Evolutionary conservation across 306 rosid species (phyloP).

Genomic region (Benincasa hispida): DNA sequence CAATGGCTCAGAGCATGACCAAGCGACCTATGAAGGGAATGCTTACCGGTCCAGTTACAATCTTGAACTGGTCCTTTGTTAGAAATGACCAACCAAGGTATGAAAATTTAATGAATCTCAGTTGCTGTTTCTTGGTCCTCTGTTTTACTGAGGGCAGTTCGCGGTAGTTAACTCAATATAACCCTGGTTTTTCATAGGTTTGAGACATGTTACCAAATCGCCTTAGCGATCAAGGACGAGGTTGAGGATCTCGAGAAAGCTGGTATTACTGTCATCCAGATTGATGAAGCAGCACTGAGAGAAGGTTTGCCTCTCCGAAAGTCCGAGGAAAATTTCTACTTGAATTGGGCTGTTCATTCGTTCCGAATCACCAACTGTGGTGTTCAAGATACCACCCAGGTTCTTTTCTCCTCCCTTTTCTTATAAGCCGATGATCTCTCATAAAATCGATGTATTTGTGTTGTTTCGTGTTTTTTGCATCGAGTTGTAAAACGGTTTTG

Average conservation of each 20-base stretch:
- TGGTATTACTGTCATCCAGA: slow-evolving; percentile 65
- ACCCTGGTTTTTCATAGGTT: slow-evolving; percentile 23
- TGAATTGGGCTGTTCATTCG: slow-evolving; percentile 80
- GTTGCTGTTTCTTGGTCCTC: background rate
- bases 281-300: slow-evolving; percentile 83
- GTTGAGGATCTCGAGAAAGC: slow-evolving; percentile 89
- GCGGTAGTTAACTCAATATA: background rate
- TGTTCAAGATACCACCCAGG: slow-evolving; percentile 70
- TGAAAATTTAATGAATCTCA: background rate
- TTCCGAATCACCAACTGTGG: slow-evolving; percentile 73
- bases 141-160: background rate
- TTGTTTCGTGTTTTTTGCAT: background rate
- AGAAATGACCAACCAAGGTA: slow-evolving; percentile 87
- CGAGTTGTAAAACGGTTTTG: background rate
- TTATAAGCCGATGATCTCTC: background rate
- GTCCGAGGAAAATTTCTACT: slow-evolving; percentile 58
- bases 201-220: slow-evolving; percentile 82
- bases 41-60: slow-evolving; percentile 85
- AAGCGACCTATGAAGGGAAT: slow-evolving; percentile 88
- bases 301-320: slow-evolving; percentile 78
- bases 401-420: background rate
- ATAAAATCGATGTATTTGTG: background rate
- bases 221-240: slow-evolving; percentile 83
- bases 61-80: slow-evolving; percentile 83
- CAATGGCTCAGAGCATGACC: slow-evolving; percentile 69